Evolutionary conservation across 1,139 yeast genomes (phyloP).

Genomic region (Saccharomyces hybrid): DNA sequence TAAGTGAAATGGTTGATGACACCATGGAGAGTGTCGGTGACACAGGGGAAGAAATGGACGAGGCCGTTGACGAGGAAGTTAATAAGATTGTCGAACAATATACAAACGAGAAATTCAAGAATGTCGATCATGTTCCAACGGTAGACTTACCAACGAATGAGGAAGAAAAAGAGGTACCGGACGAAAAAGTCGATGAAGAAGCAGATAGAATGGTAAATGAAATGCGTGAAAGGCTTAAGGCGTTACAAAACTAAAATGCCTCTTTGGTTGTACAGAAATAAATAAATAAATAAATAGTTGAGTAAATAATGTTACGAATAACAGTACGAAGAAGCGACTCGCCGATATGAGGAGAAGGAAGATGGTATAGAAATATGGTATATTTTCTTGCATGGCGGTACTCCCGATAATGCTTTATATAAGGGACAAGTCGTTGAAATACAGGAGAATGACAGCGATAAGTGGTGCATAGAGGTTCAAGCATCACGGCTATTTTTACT

Average conservation of each 20-base stretch:
- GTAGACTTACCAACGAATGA: slow-evolving; percentile 39
- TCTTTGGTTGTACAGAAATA: background rate
- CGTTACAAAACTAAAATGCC: slow-evolving; percentile 58
- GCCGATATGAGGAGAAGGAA: background rate
- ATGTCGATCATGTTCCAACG: slow-evolving; percentile 43
- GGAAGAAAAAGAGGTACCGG: slow-evolving; percentile 43
- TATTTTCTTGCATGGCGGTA: background rate
- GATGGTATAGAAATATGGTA: background rate
- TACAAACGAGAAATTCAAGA: slow-evolving; percentile 42
- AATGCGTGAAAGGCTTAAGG: slow-evolving; percentile 83
- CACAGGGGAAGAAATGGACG: slow-evolving; percentile 59
- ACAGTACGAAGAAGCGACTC: background rate
- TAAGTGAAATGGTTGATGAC: slow-evolving; percentile 93
- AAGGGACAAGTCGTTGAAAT: background rate
- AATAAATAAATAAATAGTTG: background rate
- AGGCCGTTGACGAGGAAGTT: slow-evolving; percentile 65
- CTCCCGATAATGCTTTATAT: background rate
- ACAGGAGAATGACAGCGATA: background rate
- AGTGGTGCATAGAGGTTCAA: background rate
- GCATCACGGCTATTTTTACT: slow-evolving; percentile 5
- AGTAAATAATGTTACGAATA: background rate
- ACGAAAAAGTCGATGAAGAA: slow-evolving; percentile 62
- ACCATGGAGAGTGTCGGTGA: slow-evolving; percentile 66
- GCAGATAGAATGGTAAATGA: slow-evolving; percentile 69
- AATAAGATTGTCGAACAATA: slow-evolving; percentile 48